These are phyloP conservation scores for Sphaerostilbella broomeana DNA, from an alignment of 2,329 filamentous ascomycete genomes.

Conservation along the genomic window DNA sequence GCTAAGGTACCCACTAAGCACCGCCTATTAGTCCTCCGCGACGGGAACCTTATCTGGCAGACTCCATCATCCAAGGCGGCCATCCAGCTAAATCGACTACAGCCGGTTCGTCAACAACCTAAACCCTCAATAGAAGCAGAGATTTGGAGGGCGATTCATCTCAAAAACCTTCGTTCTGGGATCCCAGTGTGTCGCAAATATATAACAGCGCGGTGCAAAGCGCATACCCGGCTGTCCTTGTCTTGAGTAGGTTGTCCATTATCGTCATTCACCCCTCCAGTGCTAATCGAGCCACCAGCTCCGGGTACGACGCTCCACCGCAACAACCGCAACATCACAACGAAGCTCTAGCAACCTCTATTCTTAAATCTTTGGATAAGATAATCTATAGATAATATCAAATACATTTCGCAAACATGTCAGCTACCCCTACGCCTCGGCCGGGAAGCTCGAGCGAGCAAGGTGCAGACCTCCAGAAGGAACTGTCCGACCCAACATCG, in stretches of 20 bases:
- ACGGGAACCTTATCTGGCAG: conserved; percentile 11
- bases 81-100: conserved; percentile 4
- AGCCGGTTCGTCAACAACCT: neutral
- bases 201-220: conserved; percentile 4
- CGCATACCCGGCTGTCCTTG: conserved; percentile 7
- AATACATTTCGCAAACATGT: neutral
- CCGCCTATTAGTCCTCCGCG: too few species aligned
- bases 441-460: conserved; percentile 26
- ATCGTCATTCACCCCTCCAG: conserved; percentile 3
- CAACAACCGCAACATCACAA: conserved; percentile 3
- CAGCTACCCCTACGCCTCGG: conserved; percentile 12
- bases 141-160: conserved; percentile 1
- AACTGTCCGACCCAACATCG: conserved; percentile 31
- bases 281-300: conserved; percentile 6
- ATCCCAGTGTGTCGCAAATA: conserved; percentile 2
- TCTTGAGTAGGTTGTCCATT: conserved; percentile 1
- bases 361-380: too few species aligned
- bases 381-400: neutral
- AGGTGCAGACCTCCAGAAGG: conserved; percentile 32
- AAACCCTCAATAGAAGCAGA: conserved; percentile 1
- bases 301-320: neutral
- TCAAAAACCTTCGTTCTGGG: conserved; percentile 3
- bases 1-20: too few species aligned
- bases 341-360: neutral
- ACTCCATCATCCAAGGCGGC: conserved; percentile 5